phyloP scores from a whole-genome alignment of 371 early-diverging fungal genomes.

The Basidiobolus meristosporus region DNA sequence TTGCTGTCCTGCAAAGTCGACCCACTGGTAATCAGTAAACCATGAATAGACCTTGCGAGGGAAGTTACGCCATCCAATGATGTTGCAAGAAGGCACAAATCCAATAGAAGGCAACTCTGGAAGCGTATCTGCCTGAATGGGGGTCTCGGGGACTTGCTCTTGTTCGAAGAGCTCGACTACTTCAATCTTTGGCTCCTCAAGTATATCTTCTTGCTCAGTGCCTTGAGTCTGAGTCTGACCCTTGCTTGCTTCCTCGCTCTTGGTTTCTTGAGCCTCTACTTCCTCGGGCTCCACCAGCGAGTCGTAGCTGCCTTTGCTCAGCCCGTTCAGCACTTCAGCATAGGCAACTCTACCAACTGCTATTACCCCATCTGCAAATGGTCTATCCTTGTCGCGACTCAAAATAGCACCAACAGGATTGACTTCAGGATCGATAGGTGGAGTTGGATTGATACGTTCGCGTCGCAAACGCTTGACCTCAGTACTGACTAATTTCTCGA shows the following conservation, averaged over 20 bases:
- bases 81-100: conserved; percentile 40
- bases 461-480: not conserved
- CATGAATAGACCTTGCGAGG: conserved; percentile 35
- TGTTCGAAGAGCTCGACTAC: too few relatives aligned
- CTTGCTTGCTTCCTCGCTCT: not conserved
- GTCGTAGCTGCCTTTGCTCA: conserved; percentile 31
- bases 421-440: conserved; percentile 2
- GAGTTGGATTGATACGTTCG: conserved; percentile 3
- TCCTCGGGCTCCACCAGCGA: conserved; percentile 14
- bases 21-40: conserved; percentile 30
- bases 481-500: conserved; percentile 12
- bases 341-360: conserved; percentile 37
- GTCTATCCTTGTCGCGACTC: conserved; percentile 6
- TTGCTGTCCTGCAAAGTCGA: conserved; percentile 27
- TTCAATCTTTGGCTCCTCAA: too few relatives aligned
- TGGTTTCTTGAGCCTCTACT: conserved; percentile 2
- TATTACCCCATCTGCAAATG: conserved; percentile 24
- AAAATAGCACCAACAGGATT: conserved; percentile 5
- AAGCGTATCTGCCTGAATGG: not conserved
- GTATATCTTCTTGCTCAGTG: too few relatives aligned
- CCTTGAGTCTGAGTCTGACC: not conserved
- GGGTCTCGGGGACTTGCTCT: not conserved
- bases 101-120: conserved; percentile 29
- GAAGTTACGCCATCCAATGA: conserved; percentile 40
- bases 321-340: conserved; percentile 31